Base-by-base conservation (phyloP, 805 yeast genomes). In the Saccharomyces eubayanus region DNA sequence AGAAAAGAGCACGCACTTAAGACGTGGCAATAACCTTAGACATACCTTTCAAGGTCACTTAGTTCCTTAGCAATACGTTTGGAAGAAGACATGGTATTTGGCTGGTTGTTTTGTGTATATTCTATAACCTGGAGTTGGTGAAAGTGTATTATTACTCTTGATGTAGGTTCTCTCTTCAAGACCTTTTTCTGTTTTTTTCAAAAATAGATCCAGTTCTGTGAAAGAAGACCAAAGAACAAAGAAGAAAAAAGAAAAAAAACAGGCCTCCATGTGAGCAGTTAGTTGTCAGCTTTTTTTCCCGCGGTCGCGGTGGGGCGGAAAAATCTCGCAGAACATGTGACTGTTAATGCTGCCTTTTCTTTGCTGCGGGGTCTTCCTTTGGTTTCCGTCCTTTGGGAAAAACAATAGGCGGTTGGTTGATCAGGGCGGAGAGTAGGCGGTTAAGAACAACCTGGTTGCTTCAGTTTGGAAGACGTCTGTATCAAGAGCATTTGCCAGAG, bases 41-140 rank as follows among this genome's bases (percentile, higher is more conserved):
- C 91, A 73, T 78, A 85, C 91, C 89, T 86, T 72, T 97, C 97
- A 70, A 92, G 80, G 74, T 94, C 99, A 65, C 85, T 85, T 66
- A 94, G 81, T 77, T 92, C 99, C 77, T 92, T 92, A 76, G 89
- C 87, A 67, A 92, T 89, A 81, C 99, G 90, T 77, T 94, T 94
- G 65, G 83, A 78, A 48, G 60, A 51, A 62, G 98, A 94, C 96
- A 90, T 89, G 52, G 30, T 62, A 8, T 31, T 36, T 36, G 24
- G 11, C 6, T 53, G 20, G 14, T 36, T 36, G 10, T n/a, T 36
- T 16, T 36, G 43, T 36, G 24, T 36, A 11, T 36, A 36, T n/a
- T 36, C 43, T 36, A 36, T 36, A 16, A n/a, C n/a, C n/a, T n/a
- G n/a, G n/a, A n/a, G 43, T 16, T 16, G 20, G 24, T 36, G 24